Conservation (phyloP, 306 rosid species). For the Luffa acutangula region DNA sequence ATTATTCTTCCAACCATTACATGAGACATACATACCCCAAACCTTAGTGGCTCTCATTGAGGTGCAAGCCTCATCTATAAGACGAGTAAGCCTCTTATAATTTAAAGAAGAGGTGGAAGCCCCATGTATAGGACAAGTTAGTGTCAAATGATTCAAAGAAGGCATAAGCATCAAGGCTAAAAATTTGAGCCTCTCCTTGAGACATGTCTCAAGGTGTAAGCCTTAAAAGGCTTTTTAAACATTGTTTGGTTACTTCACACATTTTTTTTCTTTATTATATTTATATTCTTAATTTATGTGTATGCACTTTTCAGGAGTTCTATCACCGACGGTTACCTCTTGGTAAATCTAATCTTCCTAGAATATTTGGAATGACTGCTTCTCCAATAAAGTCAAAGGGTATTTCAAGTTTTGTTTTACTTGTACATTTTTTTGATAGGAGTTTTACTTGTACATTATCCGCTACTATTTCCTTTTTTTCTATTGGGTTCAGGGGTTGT, state of each 20-base stretch:
- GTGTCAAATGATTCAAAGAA: background rate
- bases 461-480: background rate
- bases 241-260: background rate
- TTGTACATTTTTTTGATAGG: too few relatives aligned
- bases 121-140: background rate
- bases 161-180: background rate
- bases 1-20: background rate
- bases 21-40: background rate
- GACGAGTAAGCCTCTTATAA: background rate
- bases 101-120: background rate
- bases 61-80: background rate
- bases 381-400: conserved; percentile 86
- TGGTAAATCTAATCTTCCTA: conserved; percentile 43
- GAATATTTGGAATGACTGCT: conserved; percentile 89
- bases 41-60: background rate
- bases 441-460: background rate
- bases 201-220: background rate
- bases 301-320: conserved; percentile 50
- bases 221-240: background rate
- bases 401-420: conserved; percentile 15
- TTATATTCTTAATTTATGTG: background rate
- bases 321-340: conserved; percentile 38
- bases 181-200: background rate
- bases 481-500: background rate
- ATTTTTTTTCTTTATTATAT: background rate